phyloP scores from a whole-genome alignment of 177 flowering plant species.

The Tripterygium wilfordii region DNA sequence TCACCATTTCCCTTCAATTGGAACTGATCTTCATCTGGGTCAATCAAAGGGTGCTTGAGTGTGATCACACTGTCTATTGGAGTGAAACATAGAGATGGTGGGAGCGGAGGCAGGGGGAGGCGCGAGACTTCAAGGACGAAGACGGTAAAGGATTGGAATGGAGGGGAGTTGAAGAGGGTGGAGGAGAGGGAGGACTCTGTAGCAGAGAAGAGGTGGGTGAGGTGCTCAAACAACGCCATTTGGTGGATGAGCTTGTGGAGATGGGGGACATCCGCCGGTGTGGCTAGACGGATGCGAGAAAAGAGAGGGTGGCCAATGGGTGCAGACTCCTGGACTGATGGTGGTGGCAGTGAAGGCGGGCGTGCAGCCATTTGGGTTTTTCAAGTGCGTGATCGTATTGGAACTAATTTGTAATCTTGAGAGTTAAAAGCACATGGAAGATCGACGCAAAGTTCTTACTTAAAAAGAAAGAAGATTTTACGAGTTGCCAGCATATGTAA shows the following conservation, averaged over 20 bases:
- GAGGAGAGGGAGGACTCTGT: conserved; percentile 36
- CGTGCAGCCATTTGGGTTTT: conserved; percentile 61
- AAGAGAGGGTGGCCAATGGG: conserved; percentile 27
- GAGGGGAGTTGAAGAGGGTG: conserved; percentile 37
- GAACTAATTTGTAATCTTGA: too few species aligned
- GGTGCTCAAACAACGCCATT: conserved; percentile 44
- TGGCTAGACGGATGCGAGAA: conserved; percentile 49
- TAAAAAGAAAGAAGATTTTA: too few species aligned
- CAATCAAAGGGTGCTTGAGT: conserved; percentile 34
- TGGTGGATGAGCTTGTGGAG: conserved; percentile 49
- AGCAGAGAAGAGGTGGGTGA: conserved; percentile 38
- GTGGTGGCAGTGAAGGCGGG: conserved; percentile 19
- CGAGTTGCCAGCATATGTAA: too few species aligned
- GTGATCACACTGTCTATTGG: conserved; percentile 21
- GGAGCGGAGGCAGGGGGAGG: conserved; percentile 13
- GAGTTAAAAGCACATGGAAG: too few species aligned
- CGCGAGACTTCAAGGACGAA: conserved; percentile 40
- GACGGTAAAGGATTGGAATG: conserved; percentile 47
- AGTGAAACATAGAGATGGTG: conserved; percentile 8
- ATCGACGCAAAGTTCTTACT: too few species aligned
- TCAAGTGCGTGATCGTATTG: too few species aligned
- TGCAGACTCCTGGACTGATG: conserved; percentile 16
- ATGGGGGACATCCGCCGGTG: conserved; percentile 37
- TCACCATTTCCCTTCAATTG: conserved; percentile 12
- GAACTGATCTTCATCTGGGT: conserved; percentile 48